Base-by-base conservation (phyloP, 1,139 yeast genomes). In the Scheffersomyces cryptocercus region DNA sequence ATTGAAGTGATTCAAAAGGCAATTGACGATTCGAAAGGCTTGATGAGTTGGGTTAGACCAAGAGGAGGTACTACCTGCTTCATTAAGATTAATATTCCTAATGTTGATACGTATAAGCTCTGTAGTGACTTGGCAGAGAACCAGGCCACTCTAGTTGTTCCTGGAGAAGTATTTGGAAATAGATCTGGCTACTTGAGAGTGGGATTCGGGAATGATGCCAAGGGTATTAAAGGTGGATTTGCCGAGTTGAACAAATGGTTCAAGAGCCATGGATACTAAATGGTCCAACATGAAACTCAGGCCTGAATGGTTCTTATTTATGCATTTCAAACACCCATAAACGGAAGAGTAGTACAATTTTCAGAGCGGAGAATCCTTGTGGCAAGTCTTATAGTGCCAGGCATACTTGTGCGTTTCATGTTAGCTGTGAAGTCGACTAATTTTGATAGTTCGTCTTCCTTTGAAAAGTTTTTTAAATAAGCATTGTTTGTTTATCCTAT, bases 1-100 rank as follows among this genome's bases (percentile, higher is more conserved):
- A 54, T 79, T 39, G 47, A 51, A 11, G 39, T 68, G 3, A 45
- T 80, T 16, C 70, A 68, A 15, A 50, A 60, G 8, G 74, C 68
- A 44, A 59, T 77, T 7, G 45, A 52, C 1, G 48, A 52, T 1
- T 57, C 70, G 10, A 45, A 58, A 3, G 78, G 73, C 2, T 51
- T 53, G 10, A 59, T 77, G 11, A 50, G 61, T 12, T 76, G 75
- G 69, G 67, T 71, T 15, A 62, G 56, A 38, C 84, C 85, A 1
- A 51, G 55, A 32, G 82, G 77, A 3, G 84, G 84, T 4, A 64
- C 80, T 4, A 77, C 81, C 1, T 68, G 77, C 35, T 71, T 80
- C 44, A 46, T 79, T 5, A 65, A 66, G 43, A 55, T 70, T 15
- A 63, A 63, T 29, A 59, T 56, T 10, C 55, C 56, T 2, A 45